Evolutionary conservation across 805 yeast genomes (phyloP).

Genomic region (Ogataea parapolymorpha): DNA sequence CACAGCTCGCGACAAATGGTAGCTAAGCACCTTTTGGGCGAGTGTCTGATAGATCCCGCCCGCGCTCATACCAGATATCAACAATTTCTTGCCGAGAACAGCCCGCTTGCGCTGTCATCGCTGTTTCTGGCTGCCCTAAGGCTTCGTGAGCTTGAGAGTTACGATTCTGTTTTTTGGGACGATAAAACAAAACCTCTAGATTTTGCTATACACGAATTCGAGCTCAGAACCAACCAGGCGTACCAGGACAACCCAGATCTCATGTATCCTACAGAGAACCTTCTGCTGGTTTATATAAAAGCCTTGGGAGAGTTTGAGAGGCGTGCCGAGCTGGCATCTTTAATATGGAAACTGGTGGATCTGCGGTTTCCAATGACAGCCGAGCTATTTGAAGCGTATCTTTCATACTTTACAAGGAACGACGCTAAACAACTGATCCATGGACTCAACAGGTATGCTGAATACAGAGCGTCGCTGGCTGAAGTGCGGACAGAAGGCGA

Average conservation of each 20-base stretch:
- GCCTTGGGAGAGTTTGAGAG: conserved; percentile 47
- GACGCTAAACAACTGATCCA: conserved; percentile 23
- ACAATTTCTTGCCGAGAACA: conserved; percentile 14
- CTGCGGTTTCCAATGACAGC: conserved; percentile 30
- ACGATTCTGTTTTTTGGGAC: conserved; percentile 40
- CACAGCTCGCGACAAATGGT: conserved; percentile 21
- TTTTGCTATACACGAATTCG: conserved; percentile 56
- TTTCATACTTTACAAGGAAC: conserved; percentile 15
- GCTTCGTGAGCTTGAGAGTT: conserved; percentile 16
- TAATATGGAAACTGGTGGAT: conserved; percentile 52
- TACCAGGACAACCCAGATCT: conserved; percentile 30
- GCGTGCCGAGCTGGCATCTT: conserved; percentile 50
- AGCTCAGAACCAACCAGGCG: conserved; percentile 37
- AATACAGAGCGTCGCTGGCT: conserved; percentile 12
- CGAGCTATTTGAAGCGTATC: conserved; percentile 20
- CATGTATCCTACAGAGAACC: conserved; percentile 42
- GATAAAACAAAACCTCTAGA: conserved; percentile 60
- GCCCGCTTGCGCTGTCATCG: conserved; percentile 36
- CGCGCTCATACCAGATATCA: conserved; percentile 30
- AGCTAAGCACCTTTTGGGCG: conserved; percentile 31
- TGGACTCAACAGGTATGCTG: conserved; percentile 21
- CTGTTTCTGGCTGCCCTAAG: conserved; percentile 48
- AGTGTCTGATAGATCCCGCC: conserved; percentile 33
- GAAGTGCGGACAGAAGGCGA: conserved; percentile 26
- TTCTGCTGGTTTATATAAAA: conserved; percentile 53